phyloP scores from a whole-genome alignment of 768 basidiomycete species.

The Basidioascus undulatus region DNA sequence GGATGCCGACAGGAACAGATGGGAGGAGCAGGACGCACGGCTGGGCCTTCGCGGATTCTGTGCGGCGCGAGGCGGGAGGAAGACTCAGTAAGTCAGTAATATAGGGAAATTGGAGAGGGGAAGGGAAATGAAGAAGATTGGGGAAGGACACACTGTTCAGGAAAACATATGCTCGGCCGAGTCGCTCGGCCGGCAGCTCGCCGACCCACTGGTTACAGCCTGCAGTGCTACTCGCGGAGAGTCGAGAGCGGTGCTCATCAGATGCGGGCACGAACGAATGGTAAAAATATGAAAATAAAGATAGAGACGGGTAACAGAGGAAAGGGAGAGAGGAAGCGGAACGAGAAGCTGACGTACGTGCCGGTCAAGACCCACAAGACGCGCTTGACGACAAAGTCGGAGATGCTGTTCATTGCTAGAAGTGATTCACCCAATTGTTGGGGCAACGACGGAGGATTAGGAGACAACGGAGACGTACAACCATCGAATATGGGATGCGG shows the following conservation, averaged over 20 bases:
- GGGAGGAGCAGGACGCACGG: no score
- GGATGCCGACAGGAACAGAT: no score
- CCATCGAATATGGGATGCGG: slow-evolving; percentile 31
- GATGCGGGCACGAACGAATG: not conserved
- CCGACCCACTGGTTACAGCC: slow-evolving; percentile 43
- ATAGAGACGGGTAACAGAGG: no score
- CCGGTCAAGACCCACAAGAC: slow-evolving; percentile 39
- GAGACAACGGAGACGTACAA: slow-evolving; percentile 20
- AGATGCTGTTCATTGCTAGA: slow-evolving; percentile 15
- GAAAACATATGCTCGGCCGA: slow-evolving; percentile 40
- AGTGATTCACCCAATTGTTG: no score
- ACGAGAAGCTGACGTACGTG: slow-evolving; percentile 8
- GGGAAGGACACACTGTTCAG: slow-evolving; percentile 26
- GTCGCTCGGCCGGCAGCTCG: slow-evolving; percentile 28
- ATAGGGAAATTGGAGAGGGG: no score
- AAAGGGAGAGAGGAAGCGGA: no score
- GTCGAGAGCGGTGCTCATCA: not conserved
- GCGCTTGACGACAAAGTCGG: slow-evolving; percentile 34
- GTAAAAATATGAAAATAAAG: no score
- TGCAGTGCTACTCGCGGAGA: no score
- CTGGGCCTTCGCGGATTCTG: no score
- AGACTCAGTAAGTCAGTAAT: not conserved
- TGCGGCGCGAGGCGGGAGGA: no score
- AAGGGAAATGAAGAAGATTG: no score
- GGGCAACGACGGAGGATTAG: not conserved